A percentile compares a stretch with the other conserved stretches of the same genome.
phyloP scores from a whole-genome alignment of 768 basidiomycete species.

The Tulasnella calospora region DNA sequence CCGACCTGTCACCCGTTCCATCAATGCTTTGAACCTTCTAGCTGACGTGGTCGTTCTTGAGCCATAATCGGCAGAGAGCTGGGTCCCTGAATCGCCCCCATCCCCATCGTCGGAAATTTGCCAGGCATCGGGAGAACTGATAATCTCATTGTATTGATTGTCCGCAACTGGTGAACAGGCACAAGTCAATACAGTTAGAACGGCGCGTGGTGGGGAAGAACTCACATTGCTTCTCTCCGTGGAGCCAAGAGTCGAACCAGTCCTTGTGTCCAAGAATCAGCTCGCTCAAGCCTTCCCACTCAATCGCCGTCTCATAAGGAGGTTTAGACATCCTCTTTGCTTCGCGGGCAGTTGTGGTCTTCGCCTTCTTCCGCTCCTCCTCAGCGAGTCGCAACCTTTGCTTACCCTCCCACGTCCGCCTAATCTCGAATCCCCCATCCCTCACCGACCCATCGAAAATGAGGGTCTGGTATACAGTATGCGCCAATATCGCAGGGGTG shows the following conservation, averaged over 20 bases:
- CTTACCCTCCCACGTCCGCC: constrained; percentile 45
- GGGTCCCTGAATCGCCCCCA: constrained; percentile 43
- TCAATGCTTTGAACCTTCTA: constrained; percentile 70
- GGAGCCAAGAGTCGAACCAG: constrained; percentile 90
- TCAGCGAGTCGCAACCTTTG: constrained; percentile 23
- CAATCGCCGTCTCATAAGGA: constrained; percentile 25
- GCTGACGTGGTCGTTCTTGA: constrained; percentile 74
- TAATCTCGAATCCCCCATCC: constrained; percentile 66
- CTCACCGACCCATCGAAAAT: constrained; percentile 74
- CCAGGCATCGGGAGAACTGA: constrained; percentile 82
- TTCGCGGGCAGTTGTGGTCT: neutral
- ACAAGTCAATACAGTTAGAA: neutral
- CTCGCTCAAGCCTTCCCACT: constrained; percentile 76
- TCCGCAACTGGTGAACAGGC: constrained; percentile 61
- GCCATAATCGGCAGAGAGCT: constrained; percentile 40
- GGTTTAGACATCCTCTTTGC: constrained; percentile 26
- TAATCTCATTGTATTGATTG: constrained; percentile 78
- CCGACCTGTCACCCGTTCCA: constrained; percentile 88
- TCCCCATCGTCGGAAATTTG: constrained; percentile 62
- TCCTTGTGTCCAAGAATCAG: constrained; percentile 75
- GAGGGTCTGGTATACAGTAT: constrained; percentile 90
- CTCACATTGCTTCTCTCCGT: constrained; percentile 85
- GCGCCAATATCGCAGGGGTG: constrained; percentile 81
- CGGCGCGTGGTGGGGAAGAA: constrained; percentile 21
- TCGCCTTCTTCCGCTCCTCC: constrained; percentile 20